Percentiles rank a stretch among this genome's conserved stretches.
Evolutionary conservation across 2,329 filamentous ascomycete species (phyloP).

Genomic region (Sporothrix dimorphospora): DNA sequence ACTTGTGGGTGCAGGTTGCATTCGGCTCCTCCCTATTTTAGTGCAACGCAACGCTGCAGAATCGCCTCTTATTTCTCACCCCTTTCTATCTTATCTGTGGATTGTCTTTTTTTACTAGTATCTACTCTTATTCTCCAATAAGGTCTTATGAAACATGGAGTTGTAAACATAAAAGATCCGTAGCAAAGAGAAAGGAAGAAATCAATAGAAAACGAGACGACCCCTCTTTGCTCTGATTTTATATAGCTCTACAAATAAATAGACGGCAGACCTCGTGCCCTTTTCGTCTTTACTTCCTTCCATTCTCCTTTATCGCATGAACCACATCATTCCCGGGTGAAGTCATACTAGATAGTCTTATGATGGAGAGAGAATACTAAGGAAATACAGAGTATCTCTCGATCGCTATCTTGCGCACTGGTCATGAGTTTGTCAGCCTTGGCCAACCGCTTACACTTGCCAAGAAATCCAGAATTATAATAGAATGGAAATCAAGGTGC

Average conservation of each 20-base stretch:
- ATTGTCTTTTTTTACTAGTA: not conserved
- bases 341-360: not conserved
- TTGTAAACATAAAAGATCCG: not conserved
- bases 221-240: not conserved
- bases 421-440: not conserved
- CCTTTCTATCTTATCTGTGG: not conserved
- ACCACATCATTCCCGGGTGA: not conserved
- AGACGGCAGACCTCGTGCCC: not conserved
- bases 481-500: not conserved
- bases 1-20: constrained; percentile 1
- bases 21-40: constrained; percentile 7
- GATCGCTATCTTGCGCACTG: not conserved
- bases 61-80: no score
- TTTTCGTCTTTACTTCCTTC: not conserved
- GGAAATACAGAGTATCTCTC: no score
- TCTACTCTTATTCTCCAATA: not conserved
- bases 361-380: not conserved
- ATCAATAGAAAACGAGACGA: not conserved
- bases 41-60: no score
- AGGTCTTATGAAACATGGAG: no score
- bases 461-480: not conserved
- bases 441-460: not conserved
- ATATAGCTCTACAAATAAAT: constrained; percentile 18
- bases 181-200: not conserved
- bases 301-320: constrained; percentile 12